A percentile compares a stretch with the other conserved stretches of the same genome.
phyloP scores from a whole-genome alignment of 2,329 filamentous ascomycete genomes.

The Aspergillus sp. region DNA sequence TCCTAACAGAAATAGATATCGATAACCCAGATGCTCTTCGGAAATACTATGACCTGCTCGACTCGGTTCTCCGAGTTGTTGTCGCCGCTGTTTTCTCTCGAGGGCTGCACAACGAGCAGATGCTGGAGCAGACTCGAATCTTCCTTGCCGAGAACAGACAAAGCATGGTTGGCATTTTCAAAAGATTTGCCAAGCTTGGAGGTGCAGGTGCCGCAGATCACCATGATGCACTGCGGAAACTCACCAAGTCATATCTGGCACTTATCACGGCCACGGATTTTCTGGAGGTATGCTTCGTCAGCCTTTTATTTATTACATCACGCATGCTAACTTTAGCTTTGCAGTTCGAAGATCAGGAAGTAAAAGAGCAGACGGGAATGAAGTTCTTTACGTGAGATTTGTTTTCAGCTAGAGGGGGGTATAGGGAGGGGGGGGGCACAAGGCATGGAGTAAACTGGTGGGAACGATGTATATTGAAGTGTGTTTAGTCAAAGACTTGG shows the following conservation, averaged over 20 bases:
- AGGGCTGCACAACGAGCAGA: slow-evolving; percentile 75
- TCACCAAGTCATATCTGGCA: slow-evolving; percentile 83
- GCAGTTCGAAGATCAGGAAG: slow-evolving; percentile 47
- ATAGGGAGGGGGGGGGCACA: neutral
- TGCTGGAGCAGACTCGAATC: slow-evolving; percentile 69
- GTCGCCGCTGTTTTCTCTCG: slow-evolving; percentile 78
- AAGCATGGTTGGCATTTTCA: slow-evolving; percentile 85
- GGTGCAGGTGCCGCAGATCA: slow-evolving; percentile 48
- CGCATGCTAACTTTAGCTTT: slow-evolving; percentile 17
- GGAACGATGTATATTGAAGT: slow-evolving; percentile 17
- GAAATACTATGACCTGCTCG: slow-evolving; percentile 81
- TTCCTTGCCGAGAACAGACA: slow-evolving; percentile 83
- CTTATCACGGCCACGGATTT: slow-evolving; percentile 82
- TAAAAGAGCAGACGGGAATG: slow-evolving; percentile 31
- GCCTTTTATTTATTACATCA: too few relatives aligned
- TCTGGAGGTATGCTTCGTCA: slow-evolving; percentile 67
- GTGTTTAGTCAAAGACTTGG: neutral
- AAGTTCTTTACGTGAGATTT: slow-evolving; percentile 36
- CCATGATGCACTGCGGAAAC: slow-evolving; percentile 67
- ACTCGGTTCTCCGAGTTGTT: slow-evolving; percentile 77
- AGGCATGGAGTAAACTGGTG: slow-evolving; percentile 2
- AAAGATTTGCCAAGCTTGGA: slow-evolving; percentile 80
- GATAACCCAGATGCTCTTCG: slow-evolving; percentile 70
- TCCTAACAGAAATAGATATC: slow-evolving; percentile 52
- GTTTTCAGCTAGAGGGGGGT: slow-evolving; percentile 1